phyloP scores from a whole-genome alignment of 2,329 filamentous ascomycete species.

The Fusarium sp. region DNA sequence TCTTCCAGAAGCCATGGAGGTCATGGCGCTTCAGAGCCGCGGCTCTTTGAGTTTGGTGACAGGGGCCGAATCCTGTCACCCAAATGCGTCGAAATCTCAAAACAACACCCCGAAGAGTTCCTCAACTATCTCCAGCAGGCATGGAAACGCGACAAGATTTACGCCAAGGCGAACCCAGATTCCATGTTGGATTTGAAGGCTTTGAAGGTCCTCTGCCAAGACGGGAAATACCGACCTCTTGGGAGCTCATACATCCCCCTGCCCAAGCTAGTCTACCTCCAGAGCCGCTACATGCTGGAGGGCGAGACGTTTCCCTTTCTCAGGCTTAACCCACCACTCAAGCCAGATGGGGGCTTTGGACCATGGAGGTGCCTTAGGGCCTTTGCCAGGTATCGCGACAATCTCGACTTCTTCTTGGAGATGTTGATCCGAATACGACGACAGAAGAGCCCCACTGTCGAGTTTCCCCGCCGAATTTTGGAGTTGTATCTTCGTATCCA shows the following conservation, averaged over 20 bases:
- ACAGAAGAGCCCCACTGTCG: constrained; percentile 28
- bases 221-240: constrained; percentile 31
- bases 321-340: constrained; percentile 31
- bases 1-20: constrained; percentile 39
- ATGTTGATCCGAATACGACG: constrained; percentile 33
- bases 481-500: constrained; percentile 42
- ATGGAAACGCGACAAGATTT: constrained; percentile 39
- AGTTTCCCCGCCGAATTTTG: constrained; percentile 39
- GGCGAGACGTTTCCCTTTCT: constrained; percentile 40
- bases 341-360: constrained; percentile 29
- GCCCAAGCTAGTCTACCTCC: constrained; percentile 41
- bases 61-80: constrained; percentile 36
- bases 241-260: constrained; percentile 39
- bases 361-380: constrained; percentile 37
- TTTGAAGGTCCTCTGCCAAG: constrained; percentile 32
- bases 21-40: constrained; percentile 35
- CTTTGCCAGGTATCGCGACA: constrained; percentile 32
- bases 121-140: constrained; percentile 39
- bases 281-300: constrained; percentile 41
- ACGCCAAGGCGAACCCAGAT: constrained; percentile 35
- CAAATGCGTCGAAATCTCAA: constrained; percentile 37
- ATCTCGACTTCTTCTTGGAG: constrained; percentile 41
- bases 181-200: constrained; percentile 38
- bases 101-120: constrained; percentile 35
- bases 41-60: constrained; percentile 40